Base-by-base conservation (phyloP, 768 basidiomycete genomes). In the Tricholoma furcatifolium region DNA sequence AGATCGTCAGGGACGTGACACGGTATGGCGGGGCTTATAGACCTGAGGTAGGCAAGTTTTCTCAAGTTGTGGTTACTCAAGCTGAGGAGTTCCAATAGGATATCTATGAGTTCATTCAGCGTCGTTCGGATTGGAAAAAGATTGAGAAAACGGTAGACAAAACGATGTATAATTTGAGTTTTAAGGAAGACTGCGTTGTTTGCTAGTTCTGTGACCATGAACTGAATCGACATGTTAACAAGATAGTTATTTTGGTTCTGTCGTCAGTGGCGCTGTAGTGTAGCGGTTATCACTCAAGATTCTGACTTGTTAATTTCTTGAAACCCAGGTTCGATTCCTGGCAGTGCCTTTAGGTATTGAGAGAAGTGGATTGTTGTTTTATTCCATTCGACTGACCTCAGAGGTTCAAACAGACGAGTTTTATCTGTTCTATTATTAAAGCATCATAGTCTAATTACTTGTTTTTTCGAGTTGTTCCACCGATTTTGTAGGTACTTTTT, bases 121-220 rank as follows among this genome's bases (percentile, higher is more conserved):
- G 95, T 18, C 80, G 95, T 31, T 89, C 91, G 6, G 96, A 99
- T 67, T 98, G 96, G 96, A 96, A 97, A 74, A 95, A 91, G 74
- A 98, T 98, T 54, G 95, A 98, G 68, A 96, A 93, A 70, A 86
- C 83, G 23, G 97, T 98, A 45, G 92, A 93, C 73, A 92, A 93
- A 74, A 85, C 91, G 44, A 93, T 94, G 91, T 94, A 93, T 70
- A 93, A 89, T 68, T 69, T 94, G 46, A 91, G 88, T 66, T 91
- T 96, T 64, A 93, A 91, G 64, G 94, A 97, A 66, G 94, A 97
- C 65, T 97, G 94, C 74, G 63, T 83, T 44, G 65, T 81, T 52
- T 75, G 70, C 58, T 79, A 40, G 53, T 42, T 18, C 24, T 32
- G 4, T 43, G 2, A 6, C 8, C 36, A 18, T 21, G 17, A n/a